Evolutionary conservation across 2,329 filamentous ascomycete species (phyloP).

Genomic region (Rachicladosporium sp.): DNA sequence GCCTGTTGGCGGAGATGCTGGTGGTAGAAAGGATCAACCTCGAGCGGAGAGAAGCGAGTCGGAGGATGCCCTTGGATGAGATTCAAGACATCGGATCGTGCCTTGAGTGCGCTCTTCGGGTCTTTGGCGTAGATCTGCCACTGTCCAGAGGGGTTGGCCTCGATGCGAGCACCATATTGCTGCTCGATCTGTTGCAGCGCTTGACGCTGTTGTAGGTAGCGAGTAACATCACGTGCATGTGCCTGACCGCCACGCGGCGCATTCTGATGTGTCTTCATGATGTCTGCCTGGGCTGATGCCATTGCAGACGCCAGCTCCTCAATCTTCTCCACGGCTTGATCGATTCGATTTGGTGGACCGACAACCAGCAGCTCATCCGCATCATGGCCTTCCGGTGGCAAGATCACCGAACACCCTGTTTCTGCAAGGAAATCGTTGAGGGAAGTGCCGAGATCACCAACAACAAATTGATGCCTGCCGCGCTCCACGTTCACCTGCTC

Average conservation of each 20-base stretch:
- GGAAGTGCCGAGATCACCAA: slow-evolving; percentile 68
- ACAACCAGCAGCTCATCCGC: slow-evolving; percentile 77
- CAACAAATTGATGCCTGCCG: slow-evolving; percentile 87
- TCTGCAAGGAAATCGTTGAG: slow-evolving; percentile 78
- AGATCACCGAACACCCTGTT: slow-evolving; percentile 78
- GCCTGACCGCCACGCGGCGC: slow-evolving; percentile 58
- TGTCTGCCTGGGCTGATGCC: slow-evolving; percentile 72
- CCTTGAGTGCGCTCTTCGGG: slow-evolving; percentile 67
- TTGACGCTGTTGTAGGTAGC: slow-evolving; percentile 71
- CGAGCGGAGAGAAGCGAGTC: slow-evolving; percentile 52
- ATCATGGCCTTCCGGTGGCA: slow-evolving; percentile 64
- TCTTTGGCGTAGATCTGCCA: slow-evolving; percentile 87
- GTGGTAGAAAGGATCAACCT: slow-evolving; percentile 70
- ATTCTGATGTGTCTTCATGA: slow-evolving; percentile 65
- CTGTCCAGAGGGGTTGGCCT: slow-evolving; percentile 57
- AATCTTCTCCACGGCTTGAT: slow-evolving; percentile 65
- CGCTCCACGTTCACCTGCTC: slow-evolving; percentile 73
- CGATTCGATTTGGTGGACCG: slow-evolving; percentile 62
- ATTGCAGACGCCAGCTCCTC: slow-evolving; percentile 82
- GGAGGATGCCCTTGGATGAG: slow-evolving; percentile 65
- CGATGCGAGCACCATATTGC: slow-evolving; percentile 73
- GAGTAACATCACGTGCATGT: slow-evolving; percentile 76
- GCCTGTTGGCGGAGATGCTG: slow-evolving; percentile 56
- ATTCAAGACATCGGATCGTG: slow-evolving; percentile 61
- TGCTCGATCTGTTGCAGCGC: slow-evolving; percentile 75